phyloP scores from a whole-genome alignment of 2,329 filamentous ascomycete species.

The Trematosphaeria pertusa region DNA sequence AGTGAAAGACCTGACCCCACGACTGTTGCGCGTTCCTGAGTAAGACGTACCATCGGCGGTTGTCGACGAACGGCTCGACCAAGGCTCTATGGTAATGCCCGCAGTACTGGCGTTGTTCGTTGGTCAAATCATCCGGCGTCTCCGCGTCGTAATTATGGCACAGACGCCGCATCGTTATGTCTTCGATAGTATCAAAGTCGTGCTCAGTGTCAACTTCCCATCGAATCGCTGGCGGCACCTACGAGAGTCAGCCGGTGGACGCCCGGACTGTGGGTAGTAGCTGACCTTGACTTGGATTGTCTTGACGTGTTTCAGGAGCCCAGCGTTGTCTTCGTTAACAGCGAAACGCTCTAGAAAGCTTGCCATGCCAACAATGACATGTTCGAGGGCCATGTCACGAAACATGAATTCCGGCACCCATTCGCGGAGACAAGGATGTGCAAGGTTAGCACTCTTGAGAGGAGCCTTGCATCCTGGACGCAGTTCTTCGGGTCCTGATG shows the following conservation, averaged over 20 bases:
- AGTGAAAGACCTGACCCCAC: constrained; percentile 12
- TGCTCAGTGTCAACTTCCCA: constrained; percentile 16
- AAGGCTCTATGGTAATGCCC: constrained; percentile 17
- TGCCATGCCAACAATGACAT: constrained; percentile 17
- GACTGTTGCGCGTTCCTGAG: constrained; percentile 2
- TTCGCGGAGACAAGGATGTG: constrained; percentile 23
- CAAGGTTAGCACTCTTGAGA: constrained; percentile 25
- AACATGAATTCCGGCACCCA: constrained; percentile 25
- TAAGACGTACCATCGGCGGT: constrained; percentile 13
- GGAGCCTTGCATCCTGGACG: constrained; percentile 17
- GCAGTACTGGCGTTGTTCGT: constrained; percentile 13
- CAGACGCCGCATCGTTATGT: constrained; percentile 14
- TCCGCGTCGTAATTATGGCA: constrained; percentile 7
- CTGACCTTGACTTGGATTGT: constrained; percentile 16
- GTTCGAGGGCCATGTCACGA: constrained; percentile 20
- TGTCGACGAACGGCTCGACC: constrained; percentile 20
- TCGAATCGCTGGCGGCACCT: constrained; percentile 23
- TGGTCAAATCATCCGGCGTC: constrained; percentile 1
- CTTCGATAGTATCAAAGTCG: constrained; percentile 8
- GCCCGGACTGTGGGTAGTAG: too few species aligned
- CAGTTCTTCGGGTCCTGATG: neutral
- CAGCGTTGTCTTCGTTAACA: neutral
- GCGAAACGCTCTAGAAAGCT: constrained; percentile 19
- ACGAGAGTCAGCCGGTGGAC: too few species aligned
- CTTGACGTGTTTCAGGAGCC: constrained; percentile 17